Evolutionary conservation across 2,329 filamentous ascomycete species (phyloP).

Genomic region (Venturia aucupariae): DNA sequence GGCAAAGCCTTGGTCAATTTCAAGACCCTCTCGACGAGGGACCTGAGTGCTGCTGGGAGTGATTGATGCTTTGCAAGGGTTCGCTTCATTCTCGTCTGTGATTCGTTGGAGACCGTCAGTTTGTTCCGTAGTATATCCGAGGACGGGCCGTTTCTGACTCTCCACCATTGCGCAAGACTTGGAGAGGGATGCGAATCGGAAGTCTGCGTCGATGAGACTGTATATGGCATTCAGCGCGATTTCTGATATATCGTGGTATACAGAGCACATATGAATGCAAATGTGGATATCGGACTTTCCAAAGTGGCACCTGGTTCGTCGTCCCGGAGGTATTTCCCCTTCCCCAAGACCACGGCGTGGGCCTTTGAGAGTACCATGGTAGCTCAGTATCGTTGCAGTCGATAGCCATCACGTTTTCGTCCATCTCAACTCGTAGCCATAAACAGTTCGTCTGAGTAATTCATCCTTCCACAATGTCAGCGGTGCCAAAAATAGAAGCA

Average conservation of each 20-base stretch:
- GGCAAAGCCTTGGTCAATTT: neutral
- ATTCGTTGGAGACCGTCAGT: neutral
- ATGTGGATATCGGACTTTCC: no score
- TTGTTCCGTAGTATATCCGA: neutral
- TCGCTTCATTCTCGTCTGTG: neutral
- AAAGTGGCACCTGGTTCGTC: no score
- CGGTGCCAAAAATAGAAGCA: neutral
- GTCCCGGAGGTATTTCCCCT: neutral
- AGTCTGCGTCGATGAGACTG: no score
- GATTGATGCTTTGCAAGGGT: neutral
- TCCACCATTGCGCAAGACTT: neutral
- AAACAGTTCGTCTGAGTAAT: conserved; percentile 70
- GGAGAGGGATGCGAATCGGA: neutral
- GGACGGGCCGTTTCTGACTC: neutral
- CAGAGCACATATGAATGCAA: no score
- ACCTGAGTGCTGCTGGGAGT: neutral
- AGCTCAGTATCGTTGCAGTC: neutral
- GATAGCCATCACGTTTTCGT: neutral
- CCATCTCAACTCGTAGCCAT: conserved; percentile 55
- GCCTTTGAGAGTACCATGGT: neutral
- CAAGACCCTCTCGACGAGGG: neutral
- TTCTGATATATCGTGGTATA: no score
- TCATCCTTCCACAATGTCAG: conserved; percentile 47
- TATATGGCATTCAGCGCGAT: no score
- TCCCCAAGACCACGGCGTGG: neutral